phyloP scores from a whole-genome alignment of 2,329 filamentous ascomycete genomes.

The Ceratocystis diversiconidia region DNA sequence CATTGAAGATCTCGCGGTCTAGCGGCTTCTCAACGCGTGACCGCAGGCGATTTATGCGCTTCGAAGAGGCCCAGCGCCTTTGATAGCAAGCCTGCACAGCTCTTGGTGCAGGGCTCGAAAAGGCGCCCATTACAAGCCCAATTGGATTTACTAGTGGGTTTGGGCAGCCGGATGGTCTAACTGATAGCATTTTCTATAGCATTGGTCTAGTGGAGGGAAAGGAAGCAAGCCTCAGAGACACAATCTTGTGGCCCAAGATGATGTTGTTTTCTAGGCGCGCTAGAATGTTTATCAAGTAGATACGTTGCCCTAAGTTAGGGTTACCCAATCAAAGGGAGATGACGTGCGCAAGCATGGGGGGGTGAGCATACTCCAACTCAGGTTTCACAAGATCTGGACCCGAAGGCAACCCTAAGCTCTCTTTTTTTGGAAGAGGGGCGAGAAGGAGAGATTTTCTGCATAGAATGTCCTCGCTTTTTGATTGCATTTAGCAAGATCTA shows the following conservation, averaged over 20 bases:
- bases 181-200: background rate
- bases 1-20: constrained; percentile 16
- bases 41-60: background rate
- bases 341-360: too few species aligned
- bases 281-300: too few species aligned
- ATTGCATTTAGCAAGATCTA: too few species aligned
- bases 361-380: too few species aligned
- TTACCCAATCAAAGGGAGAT: too few species aligned
- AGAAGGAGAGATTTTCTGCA: too few species aligned
- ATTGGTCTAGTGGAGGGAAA: background rate
- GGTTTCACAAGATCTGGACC: too few species aligned
- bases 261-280: background rate
- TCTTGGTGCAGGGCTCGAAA: background rate
- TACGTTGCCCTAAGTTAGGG: too few species aligned
- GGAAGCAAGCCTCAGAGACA: background rate
- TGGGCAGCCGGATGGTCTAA: background rate
- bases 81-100: background rate
- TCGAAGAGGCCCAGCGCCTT: background rate
- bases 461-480: too few species aligned
- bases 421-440: too few species aligned
- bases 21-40: constrained; percentile 12
- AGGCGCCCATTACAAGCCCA: background rate
- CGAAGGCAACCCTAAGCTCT: too few species aligned
- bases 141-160: background rate
- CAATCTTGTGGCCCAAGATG: background rate